Evolutionary conservation across 352 stramenopile genomes (phyloP).

Genomic region (Saprolegnia parasitica): DNA sequence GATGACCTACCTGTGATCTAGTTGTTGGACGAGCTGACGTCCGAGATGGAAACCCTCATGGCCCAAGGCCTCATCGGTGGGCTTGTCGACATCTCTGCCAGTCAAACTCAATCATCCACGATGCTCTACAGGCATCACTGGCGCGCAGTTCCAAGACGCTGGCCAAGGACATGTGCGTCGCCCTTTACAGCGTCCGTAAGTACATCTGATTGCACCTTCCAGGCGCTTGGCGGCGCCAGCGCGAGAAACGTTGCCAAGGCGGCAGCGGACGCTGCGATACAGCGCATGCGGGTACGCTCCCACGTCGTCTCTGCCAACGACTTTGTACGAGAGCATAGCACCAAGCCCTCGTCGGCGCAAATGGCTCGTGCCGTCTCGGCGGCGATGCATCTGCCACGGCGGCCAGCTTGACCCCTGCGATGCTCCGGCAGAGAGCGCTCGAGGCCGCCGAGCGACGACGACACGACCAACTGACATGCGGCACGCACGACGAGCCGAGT

Average conservation of each 20-base stretch:
- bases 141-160: constrained; percentile 41
- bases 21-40: constrained; percentile 56
- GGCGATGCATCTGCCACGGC: background rate
- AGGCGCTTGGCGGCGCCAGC: no score
- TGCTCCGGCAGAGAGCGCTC: constrained; percentile 39
- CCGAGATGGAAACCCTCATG: constrained; percentile 57
- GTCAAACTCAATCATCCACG: background rate
- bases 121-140: constrained; percentile 29
- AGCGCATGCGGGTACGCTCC: background rate
- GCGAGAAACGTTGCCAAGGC: no score
- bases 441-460: constrained; percentile 54
- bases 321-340: constrained; percentile 31
- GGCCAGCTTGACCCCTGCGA: constrained; percentile 29
- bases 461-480: constrained; percentile 35
- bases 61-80: constrained; percentile 40
- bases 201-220: background rate
- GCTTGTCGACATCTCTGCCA: background rate
- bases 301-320: background rate
- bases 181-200: background rate
- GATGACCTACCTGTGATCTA: constrained; percentile 16
- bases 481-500: constrained; percentile 26
- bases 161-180: constrained; percentile 39
- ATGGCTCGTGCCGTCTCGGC: constrained; percentile 39
- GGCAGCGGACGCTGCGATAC: background rate
- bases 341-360: constrained; percentile 37